A percentile compares a stretch with the other conserved stretches of the same genome.
phyloP scores from a whole-genome alignment of 306 rosid species.

The Dryas drummondii region DNA sequence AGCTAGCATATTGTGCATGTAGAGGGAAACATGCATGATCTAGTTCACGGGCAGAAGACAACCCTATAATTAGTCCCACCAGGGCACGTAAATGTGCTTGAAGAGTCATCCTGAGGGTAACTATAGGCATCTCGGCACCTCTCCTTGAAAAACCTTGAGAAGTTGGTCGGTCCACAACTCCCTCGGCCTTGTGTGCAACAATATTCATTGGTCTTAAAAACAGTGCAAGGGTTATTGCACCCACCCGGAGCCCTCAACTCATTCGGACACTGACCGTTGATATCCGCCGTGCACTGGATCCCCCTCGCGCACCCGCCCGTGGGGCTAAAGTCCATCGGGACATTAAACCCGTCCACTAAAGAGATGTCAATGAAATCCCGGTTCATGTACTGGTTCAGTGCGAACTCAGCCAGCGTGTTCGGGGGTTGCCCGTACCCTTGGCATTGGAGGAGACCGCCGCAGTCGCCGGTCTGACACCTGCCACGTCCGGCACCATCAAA shows the following conservation, averaged over 20 bases:
- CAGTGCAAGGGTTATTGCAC: conserved; percentile 39
- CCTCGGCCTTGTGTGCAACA: conserved; percentile 6
- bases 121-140: conserved; percentile 29
- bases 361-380: conserved; percentile 28
- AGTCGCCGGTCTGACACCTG: conserved; percentile 31
- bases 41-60: too few relatives aligned
- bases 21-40: too few relatives aligned
- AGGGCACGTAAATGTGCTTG: conserved; percentile 26
- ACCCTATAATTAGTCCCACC: too few relatives aligned
- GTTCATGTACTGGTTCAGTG: conserved; percentile 6
- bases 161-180: conserved; percentile 28
- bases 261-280: conserved; percentile 52
- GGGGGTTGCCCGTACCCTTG: conserved; percentile 24
- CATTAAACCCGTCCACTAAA: conserved; percentile 37
- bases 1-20: too few relatives aligned
- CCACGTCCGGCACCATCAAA: conserved; percentile 16
- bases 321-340: conserved; percentile 31
- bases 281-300: conserved; percentile 39
- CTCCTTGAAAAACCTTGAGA: conserved; percentile 25
- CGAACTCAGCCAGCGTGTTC: conserved; percentile 25
- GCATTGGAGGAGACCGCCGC: conserved; percentile 27
- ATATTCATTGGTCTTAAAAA: conserved; percentile 18
- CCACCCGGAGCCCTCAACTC: conserved; percentile 44
- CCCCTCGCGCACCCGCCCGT: background rate
- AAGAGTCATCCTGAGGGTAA: conserved; percentile 27